A percentile compares a stretch with the other conserved stretches of the same genome.
phyloP scores from a whole-genome alignment of 2,329 filamentous ascomycete genomes.

The Fusarium lateritium region DNA sequence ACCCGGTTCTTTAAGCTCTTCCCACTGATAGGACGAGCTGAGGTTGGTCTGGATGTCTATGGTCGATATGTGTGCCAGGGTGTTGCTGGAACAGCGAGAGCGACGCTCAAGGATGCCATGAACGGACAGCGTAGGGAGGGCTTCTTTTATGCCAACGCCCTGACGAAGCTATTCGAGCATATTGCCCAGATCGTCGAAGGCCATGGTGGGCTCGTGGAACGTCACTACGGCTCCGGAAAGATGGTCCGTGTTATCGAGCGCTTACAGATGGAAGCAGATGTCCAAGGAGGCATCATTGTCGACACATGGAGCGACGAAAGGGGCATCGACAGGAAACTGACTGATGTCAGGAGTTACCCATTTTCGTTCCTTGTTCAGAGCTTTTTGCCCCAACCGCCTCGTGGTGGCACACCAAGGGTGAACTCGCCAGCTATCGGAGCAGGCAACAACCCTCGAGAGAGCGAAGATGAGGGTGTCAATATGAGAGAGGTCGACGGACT shows the following conservation, averaged over 20 bases:
- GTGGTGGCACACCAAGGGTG: conserved; percentile 75
- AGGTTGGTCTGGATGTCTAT: conserved; percentile 94
- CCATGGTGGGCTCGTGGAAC: conserved; percentile 90
- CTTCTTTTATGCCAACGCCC: conserved; percentile 90
- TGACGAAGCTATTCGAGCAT: conserved; percentile 96
- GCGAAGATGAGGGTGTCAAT: conserved; percentile 93
- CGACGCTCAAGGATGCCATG: conserved; percentile 80
- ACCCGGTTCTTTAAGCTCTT: conserved; percentile 99
- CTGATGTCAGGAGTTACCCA: conserved; percentile 96
- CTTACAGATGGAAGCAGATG: conserved; percentile 93
- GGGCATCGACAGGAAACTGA: conserved; percentile 85
- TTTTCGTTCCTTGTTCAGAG: conserved; percentile 98
- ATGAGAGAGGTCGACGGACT: conserved; percentile 96
- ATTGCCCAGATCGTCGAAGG: conserved; percentile 97
- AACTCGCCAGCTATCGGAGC: conserved; percentile 80
- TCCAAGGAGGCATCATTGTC: conserved; percentile 94
- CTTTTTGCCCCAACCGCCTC: conserved; percentile 82
- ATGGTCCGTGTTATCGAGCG: conserved; percentile 96
- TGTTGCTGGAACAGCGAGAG: conserved; percentile 86
- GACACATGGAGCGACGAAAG: conserved; percentile 97
- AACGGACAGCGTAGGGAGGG: conserved; percentile 73
- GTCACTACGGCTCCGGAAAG: conserved; percentile 92
- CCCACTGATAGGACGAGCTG: conserved; percentile 89
- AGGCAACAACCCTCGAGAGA: conserved; percentile 68
- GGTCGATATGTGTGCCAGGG: conserved; percentile 96